phyloP scores from a whole-genome alignment of 2,329 filamentous ascomycete species.

The Xylariaceae sp. region DNA sequence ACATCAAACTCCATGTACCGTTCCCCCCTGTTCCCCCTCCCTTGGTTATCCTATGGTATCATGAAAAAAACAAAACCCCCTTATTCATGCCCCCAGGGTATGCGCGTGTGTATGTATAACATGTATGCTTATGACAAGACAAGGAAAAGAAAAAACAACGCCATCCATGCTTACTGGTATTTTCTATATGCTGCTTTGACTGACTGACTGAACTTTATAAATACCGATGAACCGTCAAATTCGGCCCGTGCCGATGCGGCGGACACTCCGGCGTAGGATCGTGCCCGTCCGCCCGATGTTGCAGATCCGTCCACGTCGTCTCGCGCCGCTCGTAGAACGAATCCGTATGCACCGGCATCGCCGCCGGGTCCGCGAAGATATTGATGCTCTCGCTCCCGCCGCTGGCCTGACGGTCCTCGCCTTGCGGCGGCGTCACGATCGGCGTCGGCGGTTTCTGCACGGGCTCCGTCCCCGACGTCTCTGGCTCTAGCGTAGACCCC shows the following conservation, averaged over 20 bases:
- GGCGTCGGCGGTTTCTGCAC: not conserved
- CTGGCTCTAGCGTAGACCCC: too few species aligned
- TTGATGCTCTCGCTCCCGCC: constrained; percentile 28
- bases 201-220: not conserved
- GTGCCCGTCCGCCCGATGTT: constrained; percentile 21
- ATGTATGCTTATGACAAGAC: not conserved
- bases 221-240: not conserved
- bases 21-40: not conserved
- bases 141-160: not conserved
- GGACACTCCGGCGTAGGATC: not conserved
- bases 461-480: too few species aligned
- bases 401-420: constrained; percentile 15
- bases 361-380: constrained; percentile 28
- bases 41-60: not conserved
- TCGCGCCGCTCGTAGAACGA: constrained; percentile 13
- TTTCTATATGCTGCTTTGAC: not conserved
- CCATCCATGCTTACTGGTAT: not conserved
- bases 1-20: not conserved
- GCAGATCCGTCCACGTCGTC: constrained; percentile 29
- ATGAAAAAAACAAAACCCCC: not conserved
- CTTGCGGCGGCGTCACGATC: not conserved
- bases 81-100: not conserved
- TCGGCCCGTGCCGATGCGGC: constrained; percentile 1
- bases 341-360: constrained; percentile 17
- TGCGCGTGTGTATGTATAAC: not conserved